A percentile compares a stretch with the other conserved stretches of the same genome.
phyloP scores from a whole-genome alignment of 371 early-diverging fungal species.

The Zancudomyces culisetae region DNA sequence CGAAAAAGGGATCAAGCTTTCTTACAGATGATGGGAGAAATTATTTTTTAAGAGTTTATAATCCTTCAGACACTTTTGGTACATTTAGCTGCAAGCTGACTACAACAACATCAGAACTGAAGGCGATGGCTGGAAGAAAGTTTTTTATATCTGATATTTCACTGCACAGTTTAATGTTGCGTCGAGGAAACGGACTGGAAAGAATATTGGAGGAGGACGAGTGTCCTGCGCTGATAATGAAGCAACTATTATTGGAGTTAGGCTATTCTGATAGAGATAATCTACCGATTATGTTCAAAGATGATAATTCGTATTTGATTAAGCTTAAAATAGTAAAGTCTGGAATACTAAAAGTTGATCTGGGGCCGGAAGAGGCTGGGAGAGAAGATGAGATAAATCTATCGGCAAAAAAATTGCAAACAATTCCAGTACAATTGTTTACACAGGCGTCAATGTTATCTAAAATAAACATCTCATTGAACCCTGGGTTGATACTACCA shows the following conservation, averaged over 20 bases:
- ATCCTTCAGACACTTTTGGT: slow-evolving; percentile 50
- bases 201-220: slow-evolving; percentile 42
- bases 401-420: slow-evolving; percentile 36
- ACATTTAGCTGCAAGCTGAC: slow-evolving; percentile 44
- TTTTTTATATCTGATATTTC: slow-evolving; percentile 55
- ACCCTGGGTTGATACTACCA: slow-evolving; percentile 43
- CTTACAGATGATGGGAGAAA: slow-evolving; percentile 17
- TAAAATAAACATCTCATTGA: slow-evolving; percentile 52
- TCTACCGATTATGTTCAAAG: slow-evolving; percentile 53
- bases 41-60: slow-evolving; percentile 25
- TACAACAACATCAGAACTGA: slow-evolving; percentile 49
- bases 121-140: slow-evolving; percentile 45
- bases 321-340: slow-evolving; percentile 55
- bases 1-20: slow-evolving; percentile 24
- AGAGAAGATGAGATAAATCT: slow-evolving; percentile 31
- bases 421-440: slow-evolving; percentile 52
- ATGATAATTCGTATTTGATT: slow-evolving; percentile 66
- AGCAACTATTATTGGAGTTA: slow-evolving; percentile 43
- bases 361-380: slow-evolving; percentile 18
- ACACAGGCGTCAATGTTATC: slow-evolving; percentile 37
- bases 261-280: slow-evolving; percentile 62
- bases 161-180: slow-evolving; percentile 44
- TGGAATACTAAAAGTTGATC: slow-evolving; percentile 29
- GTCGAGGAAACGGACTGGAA: slow-evolving; percentile 29
- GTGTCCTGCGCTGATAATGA: slow-evolving; percentile 48